A percentile compares a stretch with the other conserved stretches of the same genome.
phyloP scores from a whole-genome alignment of 78 protist genomes.

The Protostelium mycophagum region DNA sequence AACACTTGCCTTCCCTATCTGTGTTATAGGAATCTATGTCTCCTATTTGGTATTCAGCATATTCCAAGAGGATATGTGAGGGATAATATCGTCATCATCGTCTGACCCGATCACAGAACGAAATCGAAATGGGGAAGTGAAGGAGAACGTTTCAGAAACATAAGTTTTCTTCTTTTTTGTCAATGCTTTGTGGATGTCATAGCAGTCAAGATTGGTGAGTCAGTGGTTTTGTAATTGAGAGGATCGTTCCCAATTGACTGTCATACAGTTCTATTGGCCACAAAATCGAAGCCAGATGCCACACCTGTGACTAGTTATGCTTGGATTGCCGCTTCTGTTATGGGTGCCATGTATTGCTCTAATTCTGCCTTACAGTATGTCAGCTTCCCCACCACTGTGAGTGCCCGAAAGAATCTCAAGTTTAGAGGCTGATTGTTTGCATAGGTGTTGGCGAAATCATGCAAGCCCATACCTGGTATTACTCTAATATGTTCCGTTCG shows the following conservation, averaged over 20 bases:
- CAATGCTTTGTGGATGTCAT: not conserved
- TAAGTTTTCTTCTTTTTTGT: not conserved
- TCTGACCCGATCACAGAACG: not conserved
- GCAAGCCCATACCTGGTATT: slow-evolving; percentile 13
- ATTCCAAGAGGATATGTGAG: not conserved
- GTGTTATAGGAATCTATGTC: not conserved
- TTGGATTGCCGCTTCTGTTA: not conserved
- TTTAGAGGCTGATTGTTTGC: not conserved
- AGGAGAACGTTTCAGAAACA: not conserved
- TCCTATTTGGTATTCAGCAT: not conserved
- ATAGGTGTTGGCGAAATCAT: slow-evolving; percentile 7
- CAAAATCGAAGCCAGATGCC: not conserved
- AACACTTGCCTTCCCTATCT: not conserved
- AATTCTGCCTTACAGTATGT: not conserved
- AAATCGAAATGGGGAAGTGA: not conserved
- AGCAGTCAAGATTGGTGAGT: not conserved
- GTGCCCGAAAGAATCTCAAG: not conserved
- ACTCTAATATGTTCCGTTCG: slow-evolving; percentile 46
- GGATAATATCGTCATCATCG: not conserved
- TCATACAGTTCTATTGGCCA: not conserved
- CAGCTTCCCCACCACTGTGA: not conserved
- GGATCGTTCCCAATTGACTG: too few relatives aligned
- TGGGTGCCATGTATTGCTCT: not conserved
- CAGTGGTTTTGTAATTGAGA: not conserved
- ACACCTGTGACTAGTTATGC: not conserved